These are phyloP conservation scores for Solanum arcanum DNA, from an alignment of 257 asterid genomes.

Conservation along the genomic window DNA sequence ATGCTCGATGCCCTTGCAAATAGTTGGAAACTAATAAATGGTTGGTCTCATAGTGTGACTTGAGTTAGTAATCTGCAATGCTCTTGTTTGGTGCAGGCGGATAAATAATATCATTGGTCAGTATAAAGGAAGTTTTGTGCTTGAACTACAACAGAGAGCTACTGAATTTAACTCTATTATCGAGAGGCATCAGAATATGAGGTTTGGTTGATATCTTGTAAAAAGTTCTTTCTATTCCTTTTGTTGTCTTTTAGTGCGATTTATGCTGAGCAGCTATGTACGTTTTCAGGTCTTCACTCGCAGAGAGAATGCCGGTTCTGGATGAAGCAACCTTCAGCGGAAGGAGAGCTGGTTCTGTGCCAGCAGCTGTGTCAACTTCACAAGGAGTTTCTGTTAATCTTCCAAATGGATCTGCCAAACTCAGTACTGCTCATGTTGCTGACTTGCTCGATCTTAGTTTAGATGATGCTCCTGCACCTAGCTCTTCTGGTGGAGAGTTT, in stretches of 20 bases:
- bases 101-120: conserved; percentile 54
- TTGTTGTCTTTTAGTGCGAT: neutral
- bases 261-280: neutral
- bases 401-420: conserved; percentile 77
- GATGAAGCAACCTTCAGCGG: conserved; percentile 86
- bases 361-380: conserved; percentile 70
- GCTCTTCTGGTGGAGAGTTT: conserved; percentile 77
- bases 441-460: conserved; percentile 81
- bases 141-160: conserved; percentile 98
- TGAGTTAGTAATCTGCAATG: neutral
- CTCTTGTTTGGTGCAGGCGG: conserved; percentile 35
- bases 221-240: neutral
- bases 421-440: conserved; percentile 54
- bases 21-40: neutral
- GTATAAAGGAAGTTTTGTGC: conserved; percentile 82
- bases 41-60: neutral
- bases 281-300: conserved; percentile 61
- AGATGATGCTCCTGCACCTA: conserved; percentile 56
- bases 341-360: conserved; percentile 74
- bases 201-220: conserved; percentile 29
- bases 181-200: conserved; percentile 68
- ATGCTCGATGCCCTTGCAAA: neutral
- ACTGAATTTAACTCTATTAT: conserved; percentile 76
- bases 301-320: conserved; percentile 95
- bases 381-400: conserved; percentile 54